A percentile compares a stretch with the other conserved stretches of the same genome.
Evolutionary conservation across 257 asterid genomes (phyloP).

Genomic region (Jaltomata sinuosa): DNA sequence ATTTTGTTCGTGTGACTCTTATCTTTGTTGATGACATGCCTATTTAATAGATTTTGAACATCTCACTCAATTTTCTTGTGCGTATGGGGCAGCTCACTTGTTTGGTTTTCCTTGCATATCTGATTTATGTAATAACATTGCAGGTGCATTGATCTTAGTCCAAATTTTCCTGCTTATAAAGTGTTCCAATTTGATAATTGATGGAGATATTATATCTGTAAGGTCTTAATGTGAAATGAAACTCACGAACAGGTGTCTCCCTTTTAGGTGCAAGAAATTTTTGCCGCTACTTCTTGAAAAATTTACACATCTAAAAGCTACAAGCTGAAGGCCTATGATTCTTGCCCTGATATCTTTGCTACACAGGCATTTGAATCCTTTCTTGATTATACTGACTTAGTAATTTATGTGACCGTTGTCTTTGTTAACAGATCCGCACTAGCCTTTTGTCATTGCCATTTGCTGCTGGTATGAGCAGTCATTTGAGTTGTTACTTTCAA

Average conservation of each 20-base stretch:
- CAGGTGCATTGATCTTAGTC: not conserved
- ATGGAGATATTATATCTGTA: not conserved
- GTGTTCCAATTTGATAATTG: not conserved
- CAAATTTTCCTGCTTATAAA: not conserved
- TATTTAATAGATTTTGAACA: not conserved
- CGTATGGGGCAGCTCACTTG: not conserved
- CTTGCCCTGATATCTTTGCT: not conserved
- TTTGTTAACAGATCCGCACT: slow-evolving; percentile 44
- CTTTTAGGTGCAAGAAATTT: not conserved
- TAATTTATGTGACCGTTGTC: slow-evolving; percentile 5
- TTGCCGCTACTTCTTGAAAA: not conserved
- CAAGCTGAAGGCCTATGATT: not conserved
- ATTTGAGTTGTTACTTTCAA: not conserved
- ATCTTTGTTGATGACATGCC: not conserved
- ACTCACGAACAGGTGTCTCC: not conserved
- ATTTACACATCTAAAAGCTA: not conserved
- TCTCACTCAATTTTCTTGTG: not conserved
- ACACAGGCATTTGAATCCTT: not conserved
- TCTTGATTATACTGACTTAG: not conserved
- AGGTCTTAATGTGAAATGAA: not conserved
- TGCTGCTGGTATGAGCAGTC: slow-evolving; percentile 53
- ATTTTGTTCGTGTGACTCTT: not conserved
- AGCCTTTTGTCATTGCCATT: slow-evolving; percentile 66
- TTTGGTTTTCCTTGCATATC: not conserved
- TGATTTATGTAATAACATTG: not conserved